phyloP scores from a whole-genome alignment of 163 green algal species.

The Volvox carteri region DNA sequence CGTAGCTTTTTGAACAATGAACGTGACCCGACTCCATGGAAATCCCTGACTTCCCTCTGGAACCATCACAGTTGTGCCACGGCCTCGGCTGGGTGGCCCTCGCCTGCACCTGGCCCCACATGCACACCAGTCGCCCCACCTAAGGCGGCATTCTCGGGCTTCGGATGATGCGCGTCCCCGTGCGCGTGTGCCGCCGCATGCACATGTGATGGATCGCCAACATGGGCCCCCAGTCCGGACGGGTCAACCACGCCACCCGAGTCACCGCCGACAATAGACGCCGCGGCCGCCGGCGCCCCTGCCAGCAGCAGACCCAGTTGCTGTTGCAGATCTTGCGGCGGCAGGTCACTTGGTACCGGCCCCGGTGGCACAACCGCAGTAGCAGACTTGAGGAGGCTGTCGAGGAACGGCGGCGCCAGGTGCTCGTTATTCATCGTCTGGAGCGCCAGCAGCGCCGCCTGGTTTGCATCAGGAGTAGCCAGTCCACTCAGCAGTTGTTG shows the following conservation, averaged over 20 bases:
- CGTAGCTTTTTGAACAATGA: too few species aligned
- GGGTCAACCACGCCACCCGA: not conserved
- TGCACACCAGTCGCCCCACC: not conserved
- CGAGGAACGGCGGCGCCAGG: conserved; percentile 3
- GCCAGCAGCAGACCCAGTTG: conserved; percentile 33
- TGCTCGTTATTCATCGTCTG: not conserved
- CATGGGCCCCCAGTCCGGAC: not conserved
- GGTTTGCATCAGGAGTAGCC: not conserved
- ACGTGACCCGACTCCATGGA: too few species aligned
- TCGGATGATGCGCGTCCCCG: not conserved
- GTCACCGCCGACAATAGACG: not conserved
- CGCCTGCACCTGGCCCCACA: not conserved
- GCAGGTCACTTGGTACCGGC: not conserved
- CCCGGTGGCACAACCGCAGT: not conserved
- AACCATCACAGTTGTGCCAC: not conserved
- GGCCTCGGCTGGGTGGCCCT: not conserved
- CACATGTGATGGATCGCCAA: not conserved
- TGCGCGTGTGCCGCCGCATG: not conserved
- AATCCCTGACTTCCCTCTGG: too few species aligned
- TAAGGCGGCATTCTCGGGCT: not conserved
- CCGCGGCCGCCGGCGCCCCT: not conserved
- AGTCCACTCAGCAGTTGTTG: conserved; percentile 1
- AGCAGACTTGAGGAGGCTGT: conserved; percentile 35
- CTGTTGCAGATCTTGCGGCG: not conserved
- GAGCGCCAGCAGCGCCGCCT: conserved; percentile 12